Evolutionary conservation across 495 filamentous ascomycete genomes (phyloP).

Genomic region (Hypoxylon cercidicola): DNA sequence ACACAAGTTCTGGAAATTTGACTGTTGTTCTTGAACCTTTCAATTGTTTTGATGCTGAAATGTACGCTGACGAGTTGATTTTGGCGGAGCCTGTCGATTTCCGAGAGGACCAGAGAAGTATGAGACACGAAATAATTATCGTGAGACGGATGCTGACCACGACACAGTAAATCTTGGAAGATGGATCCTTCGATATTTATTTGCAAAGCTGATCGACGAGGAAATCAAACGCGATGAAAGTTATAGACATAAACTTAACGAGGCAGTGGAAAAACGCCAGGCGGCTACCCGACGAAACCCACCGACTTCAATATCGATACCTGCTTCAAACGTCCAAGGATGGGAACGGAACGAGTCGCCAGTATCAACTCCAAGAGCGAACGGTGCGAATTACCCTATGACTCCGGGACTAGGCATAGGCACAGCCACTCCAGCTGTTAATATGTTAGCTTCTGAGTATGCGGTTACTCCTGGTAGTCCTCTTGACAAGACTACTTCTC

Average conservation of each 20-base stretch:
- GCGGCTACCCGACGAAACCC: constrained; percentile 64
- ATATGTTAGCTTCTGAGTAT: constrained; percentile 52
- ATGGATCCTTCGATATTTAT: constrained; percentile 95
- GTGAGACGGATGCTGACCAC: constrained; percentile 14
- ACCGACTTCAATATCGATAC: constrained; percentile 75
- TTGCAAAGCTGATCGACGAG: constrained; percentile 87
- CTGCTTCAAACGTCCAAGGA: constrained; percentile 64
- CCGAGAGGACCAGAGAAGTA: constrained; percentile 94
- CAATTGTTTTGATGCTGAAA: constrained; percentile 97
- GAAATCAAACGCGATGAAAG: constrained; percentile 82
- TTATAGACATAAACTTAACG: constrained; percentile 73
- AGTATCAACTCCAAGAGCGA: constrained; percentile 70
- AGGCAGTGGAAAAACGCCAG: constrained; percentile 66
- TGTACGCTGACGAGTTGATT: constrained; percentile 89
- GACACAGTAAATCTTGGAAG: constrained; percentile 89
- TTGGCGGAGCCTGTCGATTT: constrained; percentile 80
- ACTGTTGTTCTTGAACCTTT: constrained; percentile 93
- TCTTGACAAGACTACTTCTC: constrained; percentile 50
- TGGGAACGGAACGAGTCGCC: constrained; percentile 55
- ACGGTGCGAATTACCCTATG: constrained; percentile 64
- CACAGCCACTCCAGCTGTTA: constrained; percentile 74
- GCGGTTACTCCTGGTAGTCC: constrained; percentile 49
- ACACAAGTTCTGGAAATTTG: constrained; percentile 89
- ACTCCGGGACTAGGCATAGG: constrained; percentile 84
- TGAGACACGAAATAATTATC: constrained; percentile 39